Percentiles rank a stretch among this genome's conserved stretches.
Conservation (phyloP, 768 basidiomycete genomes). For the Boletus rubroflammeus region DNA sequence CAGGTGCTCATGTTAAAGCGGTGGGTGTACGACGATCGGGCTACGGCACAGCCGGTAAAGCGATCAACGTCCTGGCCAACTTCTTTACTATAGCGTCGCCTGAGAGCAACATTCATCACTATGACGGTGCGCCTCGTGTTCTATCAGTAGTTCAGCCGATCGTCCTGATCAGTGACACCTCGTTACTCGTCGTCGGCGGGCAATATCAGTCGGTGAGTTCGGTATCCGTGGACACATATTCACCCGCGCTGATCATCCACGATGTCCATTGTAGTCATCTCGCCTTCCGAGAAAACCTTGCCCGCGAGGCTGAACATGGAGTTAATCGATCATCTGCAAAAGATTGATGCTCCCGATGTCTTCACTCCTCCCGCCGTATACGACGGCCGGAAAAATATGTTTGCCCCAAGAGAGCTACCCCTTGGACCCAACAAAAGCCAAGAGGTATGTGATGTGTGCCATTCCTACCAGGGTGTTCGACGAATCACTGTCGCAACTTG, state of each 20-base stretch:
- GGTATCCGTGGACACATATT: background rate
- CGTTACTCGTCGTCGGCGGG: background rate
- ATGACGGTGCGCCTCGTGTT: constrained; percentile 62
- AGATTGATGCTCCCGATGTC: constrained; percentile 50
- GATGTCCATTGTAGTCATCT: constrained; percentile 45
- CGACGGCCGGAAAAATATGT: constrained; percentile 78
- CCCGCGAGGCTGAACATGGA: constrained; percentile 69
- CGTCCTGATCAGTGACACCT: constrained; percentile 20
- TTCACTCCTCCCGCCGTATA: constrained; percentile 75
- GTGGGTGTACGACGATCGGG: constrained; percentile 68
- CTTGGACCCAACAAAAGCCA: constrained; percentile 49
- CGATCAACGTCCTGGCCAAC: constrained; percentile 47
- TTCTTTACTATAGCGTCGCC: constrained; percentile 64
- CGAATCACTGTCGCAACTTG: constrained; percentile 4
- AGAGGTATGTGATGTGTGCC: constrained; percentile 40
- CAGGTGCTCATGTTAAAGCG: constrained; percentile 40
- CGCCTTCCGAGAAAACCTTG: constrained; percentile 63
- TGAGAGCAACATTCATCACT: constrained; percentile 65
- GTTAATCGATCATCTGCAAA: constrained; percentile 62
- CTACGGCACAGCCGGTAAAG: constrained; percentile 55
- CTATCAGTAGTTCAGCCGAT: background rate
- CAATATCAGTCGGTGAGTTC: constrained; percentile 21
- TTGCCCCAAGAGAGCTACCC: constrained; percentile 56
- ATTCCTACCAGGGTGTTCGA: background rate
- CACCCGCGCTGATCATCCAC: constrained; percentile 10